phyloP scores from a whole-genome alignment of 495 filamentous ascomycete species.

The Hypoxylon trugodes region DNA sequence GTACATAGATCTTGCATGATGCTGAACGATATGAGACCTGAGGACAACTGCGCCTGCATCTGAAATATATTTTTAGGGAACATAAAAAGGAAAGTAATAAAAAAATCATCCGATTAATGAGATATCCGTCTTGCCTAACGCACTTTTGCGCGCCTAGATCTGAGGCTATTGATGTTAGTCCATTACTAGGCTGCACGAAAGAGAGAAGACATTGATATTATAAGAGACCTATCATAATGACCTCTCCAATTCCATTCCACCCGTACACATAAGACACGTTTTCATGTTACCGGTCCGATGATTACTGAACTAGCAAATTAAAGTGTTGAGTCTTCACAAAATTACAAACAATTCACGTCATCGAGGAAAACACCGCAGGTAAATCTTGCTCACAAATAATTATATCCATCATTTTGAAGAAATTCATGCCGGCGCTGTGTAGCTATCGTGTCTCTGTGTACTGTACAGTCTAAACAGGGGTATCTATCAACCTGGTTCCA shows the following conservation, averaged over 20 bases:
- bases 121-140: conserved; percentile 19
- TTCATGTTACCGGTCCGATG: neutral
- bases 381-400: conserved; percentile 15
- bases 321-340: neutral
- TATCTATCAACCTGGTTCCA: conserved; percentile 59
- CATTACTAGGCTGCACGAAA: neutral
- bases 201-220: conserved; percentile 2
- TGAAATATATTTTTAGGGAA: neutral
- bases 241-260: neutral
- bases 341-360: neutral
- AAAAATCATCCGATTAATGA: conserved; percentile 23
- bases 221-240: conserved; percentile 34
- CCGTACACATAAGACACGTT: neutral
- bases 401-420: conserved; percentile 46
- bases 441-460: conserved; percentile 55
- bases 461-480: conserved; percentile 57
- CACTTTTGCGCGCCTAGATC: conserved; percentile 7
- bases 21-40: conserved; percentile 27
- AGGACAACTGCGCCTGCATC: conserved; percentile 15
- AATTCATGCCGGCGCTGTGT: conserved; percentile 50
- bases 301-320: too few species aligned
- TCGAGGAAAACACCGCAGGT: neutral
- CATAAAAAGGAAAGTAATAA: conserved; percentile 2
- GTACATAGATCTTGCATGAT: conserved; percentile 30
- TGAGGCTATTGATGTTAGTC: conserved; percentile 18